Evolutionary conservation across 2,329 filamentous ascomycete genomes (phyloP).

Genomic region (Cadophora luteo-olivacea): DNA sequence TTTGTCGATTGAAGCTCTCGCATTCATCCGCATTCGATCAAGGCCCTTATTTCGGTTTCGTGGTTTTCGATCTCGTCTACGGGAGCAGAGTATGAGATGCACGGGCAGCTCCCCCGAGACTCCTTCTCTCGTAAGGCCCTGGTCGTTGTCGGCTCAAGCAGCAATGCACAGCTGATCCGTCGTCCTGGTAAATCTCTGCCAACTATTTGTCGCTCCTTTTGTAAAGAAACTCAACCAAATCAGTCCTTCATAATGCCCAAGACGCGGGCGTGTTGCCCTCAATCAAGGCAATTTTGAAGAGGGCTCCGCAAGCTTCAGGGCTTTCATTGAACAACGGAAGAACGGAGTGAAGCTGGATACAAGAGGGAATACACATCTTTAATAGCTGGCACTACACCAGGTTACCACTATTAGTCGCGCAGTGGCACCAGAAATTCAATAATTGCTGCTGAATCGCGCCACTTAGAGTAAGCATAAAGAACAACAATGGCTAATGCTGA

Average conservation of each 20-base stretch:
- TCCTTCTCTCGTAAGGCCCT: neutral
- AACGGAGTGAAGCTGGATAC: neutral
- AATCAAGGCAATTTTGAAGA: no score
- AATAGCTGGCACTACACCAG: neutral
- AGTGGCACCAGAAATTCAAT: neutral
- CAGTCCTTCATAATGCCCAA: no score
- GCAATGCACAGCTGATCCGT: neutral
- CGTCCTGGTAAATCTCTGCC: neutral
- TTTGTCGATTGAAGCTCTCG: neutral
- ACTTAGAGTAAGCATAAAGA: neutral
- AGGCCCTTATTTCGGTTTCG: neutral
- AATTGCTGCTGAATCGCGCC: neutral
- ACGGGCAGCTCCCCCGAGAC: neutral
- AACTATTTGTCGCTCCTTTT: neutral
- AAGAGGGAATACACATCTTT: neutral
- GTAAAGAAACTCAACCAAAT: neutral
- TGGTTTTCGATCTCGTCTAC: neutral
- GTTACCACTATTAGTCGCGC: neutral
- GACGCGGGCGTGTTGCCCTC: no score
- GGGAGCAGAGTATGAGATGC: neutral
- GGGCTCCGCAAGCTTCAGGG: no score
- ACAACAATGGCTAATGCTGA: neutral
- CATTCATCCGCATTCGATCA: neutral
- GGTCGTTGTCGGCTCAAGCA: neutral
- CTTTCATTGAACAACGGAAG: neutral